Evolutionary conservation across 495 filamentous ascomycete genomes (phyloP).

Genomic region (Rostrohypoxylon terebratum): DNA sequence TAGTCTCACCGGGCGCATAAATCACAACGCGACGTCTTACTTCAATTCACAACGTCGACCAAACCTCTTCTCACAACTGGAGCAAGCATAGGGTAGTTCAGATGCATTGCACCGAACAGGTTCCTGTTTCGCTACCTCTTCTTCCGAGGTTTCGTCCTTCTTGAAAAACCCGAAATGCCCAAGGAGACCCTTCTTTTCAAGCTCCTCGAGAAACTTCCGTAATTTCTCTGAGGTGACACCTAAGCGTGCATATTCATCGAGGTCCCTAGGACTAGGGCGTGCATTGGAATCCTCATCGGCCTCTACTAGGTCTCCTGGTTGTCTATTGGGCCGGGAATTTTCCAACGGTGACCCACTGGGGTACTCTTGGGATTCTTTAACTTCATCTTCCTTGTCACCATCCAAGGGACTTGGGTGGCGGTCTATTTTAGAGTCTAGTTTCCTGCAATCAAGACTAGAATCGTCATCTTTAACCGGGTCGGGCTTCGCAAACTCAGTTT

Average conservation of each 20-base stretch:
- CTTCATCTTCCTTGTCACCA: neutral
- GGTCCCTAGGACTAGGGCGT: conserved; percentile 2
- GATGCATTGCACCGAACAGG: neutral
- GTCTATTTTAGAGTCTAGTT: conserved; percentile 7
- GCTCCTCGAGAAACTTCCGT: conserved; percentile 33
- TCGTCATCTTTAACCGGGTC: conserved; percentile 4
- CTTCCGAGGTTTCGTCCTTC: conserved; percentile 27
- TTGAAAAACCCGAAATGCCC: conserved; percentile 51
- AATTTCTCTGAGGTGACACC: conserved; percentile 15
- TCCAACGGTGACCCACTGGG: neutral
- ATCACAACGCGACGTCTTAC: conserved; percentile 56
- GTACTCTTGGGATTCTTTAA: conserved; percentile 12
- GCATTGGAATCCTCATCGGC: conserved; percentile 7
- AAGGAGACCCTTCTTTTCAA: conserved; percentile 44
- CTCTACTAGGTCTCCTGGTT: conserved; percentile 7
- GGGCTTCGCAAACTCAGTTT: neutral
- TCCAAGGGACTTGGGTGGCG: neutral
- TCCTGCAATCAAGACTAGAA: neutral
- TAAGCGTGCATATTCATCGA: neutral
- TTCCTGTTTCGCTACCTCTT: conserved; percentile 30
- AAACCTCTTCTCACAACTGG: conserved; percentile 66
- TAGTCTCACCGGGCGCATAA: conserved; percentile 5
- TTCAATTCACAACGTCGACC: conserved; percentile 75
- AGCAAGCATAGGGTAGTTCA: conserved; percentile 61
- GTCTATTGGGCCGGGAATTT: neutral